Base-by-base conservation (phyloP, 176 grass and related monocot species). In the Eleusine indica region DNA sequence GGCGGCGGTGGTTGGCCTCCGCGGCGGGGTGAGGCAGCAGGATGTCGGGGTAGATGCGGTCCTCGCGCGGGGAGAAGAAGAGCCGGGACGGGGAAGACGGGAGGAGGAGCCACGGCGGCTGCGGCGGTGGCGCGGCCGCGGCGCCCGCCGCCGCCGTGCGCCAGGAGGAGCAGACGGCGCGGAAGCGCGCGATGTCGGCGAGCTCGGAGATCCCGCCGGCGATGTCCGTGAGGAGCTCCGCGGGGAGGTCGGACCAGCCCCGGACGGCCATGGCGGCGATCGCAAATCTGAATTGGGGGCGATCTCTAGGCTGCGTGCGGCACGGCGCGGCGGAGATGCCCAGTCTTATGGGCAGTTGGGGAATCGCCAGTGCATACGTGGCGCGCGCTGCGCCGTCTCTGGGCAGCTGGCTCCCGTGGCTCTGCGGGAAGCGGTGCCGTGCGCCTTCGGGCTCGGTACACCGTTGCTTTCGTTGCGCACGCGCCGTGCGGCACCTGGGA, bases 91-190 rank as follows among this genome's bases (percentile, higher is more conserved):
- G 78, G 71, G 86, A 71, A 52, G 85, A 85, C 3, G 88, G 85
- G 64, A 85, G 82, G 64, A 88, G 43, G 12, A 91, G 82, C 88
- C 76, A 85, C 22, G 88, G 82, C 48, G 70, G 69, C 78, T 77
- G 81, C 69, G 39, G 49, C 5, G 88, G 88, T 3, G 84, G 84
- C 11, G 49, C 49, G 29, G 74, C 70, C 52, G 82, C 72, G 16
- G 82, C 82, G 7, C 18, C 82, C 49, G 7, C 43, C 15, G 85
- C 80, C 28, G 88, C 88, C 5, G 44, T 12, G 0, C 88, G 74
- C 91, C 88, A 94, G 57, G 85, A 82, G 12, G 89, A 89, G 81
- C 86, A 88, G 54, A 89, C 92, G 51, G 92, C 58, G 76, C 83
- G 79, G 79, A 94, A 94, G 9, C 88, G 74, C 3, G 87, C 71